Conservation (phyloP, 1,139 yeast genomes). For the Geotrichum macrosporum region DNA sequence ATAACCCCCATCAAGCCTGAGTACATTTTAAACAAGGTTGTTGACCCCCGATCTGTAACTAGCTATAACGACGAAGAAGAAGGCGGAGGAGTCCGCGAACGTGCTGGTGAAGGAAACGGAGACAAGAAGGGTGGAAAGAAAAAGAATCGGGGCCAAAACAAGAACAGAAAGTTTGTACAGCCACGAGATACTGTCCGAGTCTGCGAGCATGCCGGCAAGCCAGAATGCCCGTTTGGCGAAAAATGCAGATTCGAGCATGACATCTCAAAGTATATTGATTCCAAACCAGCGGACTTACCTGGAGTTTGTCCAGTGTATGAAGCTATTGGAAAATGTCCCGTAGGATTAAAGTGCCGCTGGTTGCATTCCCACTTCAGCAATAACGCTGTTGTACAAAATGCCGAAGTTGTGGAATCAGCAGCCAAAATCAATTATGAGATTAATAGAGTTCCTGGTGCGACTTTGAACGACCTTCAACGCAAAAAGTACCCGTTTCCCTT, state of each 20-base stretch:
- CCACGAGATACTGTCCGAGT: conserved; percentile 59
- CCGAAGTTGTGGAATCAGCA: conserved; percentile 37
- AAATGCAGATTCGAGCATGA: conserved; percentile 78
- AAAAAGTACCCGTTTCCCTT: conserved; percentile 55
- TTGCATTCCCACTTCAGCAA: conserved; percentile 61
- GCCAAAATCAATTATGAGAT: conserved; percentile 57
- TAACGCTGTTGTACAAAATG: conserved; percentile 31
- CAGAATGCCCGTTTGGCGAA: conserved; percentile 64
- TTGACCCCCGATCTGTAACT: conserved; percentile 28
- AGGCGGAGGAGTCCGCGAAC: conserved; percentile 40
- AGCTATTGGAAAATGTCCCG: conserved; percentile 84
- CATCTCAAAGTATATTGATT: conserved; percentile 54
- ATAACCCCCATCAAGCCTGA: conserved; percentile 65
- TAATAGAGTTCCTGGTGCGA: conserved; percentile 54
- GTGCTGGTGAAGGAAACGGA: conserved; percentile 42
- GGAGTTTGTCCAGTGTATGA: conserved; percentile 79
- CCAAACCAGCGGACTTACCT: conserved; percentile 67
- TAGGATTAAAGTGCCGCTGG: conserved; percentile 92
- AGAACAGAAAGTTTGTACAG: conserved; percentile 75
- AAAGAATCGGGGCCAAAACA: conserved; percentile 76
- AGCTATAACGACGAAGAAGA: conserved; percentile 48
- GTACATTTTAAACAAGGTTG: conserved; percentile 33
- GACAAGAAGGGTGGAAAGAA: conserved; percentile 45
- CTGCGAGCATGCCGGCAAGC: conserved; percentile 43
- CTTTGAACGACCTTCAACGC: conserved; percentile 57